Evolutionary conservation across 345 rosid species (phyloP).

Genomic region (Dipteronia dyeriana): DNA sequence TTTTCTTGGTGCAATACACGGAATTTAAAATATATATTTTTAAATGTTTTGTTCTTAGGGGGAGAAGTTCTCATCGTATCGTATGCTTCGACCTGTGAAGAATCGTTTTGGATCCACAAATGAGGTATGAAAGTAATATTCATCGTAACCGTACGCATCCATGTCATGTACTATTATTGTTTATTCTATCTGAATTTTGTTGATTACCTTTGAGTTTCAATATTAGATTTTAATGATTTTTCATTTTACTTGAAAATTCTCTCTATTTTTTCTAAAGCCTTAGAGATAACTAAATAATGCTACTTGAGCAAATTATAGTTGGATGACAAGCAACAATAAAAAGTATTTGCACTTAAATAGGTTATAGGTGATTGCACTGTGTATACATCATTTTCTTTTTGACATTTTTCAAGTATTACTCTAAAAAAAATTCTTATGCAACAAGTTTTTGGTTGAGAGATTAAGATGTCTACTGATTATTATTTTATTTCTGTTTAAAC

Average conservation of each 20-base stretch:
- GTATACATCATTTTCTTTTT: not conserved
- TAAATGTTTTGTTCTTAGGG: conserved; percentile 47
- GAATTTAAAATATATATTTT: not conserved
- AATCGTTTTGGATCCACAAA: conserved; percentile 93
- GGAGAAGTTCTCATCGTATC: conserved; percentile 79
- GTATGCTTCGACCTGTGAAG: conserved; percentile 91
- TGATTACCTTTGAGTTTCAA: not conserved
- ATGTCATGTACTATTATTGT: not conserved
- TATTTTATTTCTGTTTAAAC: not conserved
- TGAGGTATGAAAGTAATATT: conserved; percentile 54
- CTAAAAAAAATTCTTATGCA: too few relatives aligned
- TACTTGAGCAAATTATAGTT: not conserved
- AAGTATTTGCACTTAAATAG: not conserved
- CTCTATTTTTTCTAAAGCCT: too few relatives aligned
- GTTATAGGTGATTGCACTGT: not conserved
- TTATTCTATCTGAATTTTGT: not conserved
- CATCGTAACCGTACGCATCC: not conserved
- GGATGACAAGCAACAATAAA: not conserved
- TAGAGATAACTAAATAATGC: too few relatives aligned
- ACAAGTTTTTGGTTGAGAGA: not conserved
- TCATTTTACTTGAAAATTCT: not conserved
- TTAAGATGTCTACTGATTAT: not conserved
- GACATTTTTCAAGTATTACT: too few relatives aligned
- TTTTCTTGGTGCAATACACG: conserved; percentile 1
- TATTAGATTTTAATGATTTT: not conserved